Conservation (phyloP, 768 basidiomycete species). For the Calvatia gigantea region DNA sequence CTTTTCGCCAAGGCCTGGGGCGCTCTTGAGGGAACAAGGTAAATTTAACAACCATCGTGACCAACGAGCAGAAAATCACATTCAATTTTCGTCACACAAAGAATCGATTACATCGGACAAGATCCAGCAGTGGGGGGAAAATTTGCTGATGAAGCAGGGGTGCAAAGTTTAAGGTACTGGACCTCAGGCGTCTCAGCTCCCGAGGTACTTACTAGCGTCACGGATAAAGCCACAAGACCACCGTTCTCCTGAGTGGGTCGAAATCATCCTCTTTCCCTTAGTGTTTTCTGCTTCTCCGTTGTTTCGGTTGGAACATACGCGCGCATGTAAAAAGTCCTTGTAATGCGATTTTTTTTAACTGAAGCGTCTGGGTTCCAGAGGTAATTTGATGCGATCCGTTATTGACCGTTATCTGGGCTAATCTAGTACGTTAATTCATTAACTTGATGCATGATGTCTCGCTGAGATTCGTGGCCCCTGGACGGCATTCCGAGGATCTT, state of each 20-base stretch:
- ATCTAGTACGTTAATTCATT: not conserved
- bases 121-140: conserved; percentile 1
- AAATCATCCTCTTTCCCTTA: no score
- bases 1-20: conserved; percentile 4
- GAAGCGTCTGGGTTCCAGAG: not conserved
- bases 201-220: no score
- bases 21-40: conserved; percentile 4
- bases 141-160: no score
- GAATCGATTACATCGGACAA: conserved; percentile 7
- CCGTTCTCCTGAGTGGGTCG: no score
- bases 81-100: not conserved
- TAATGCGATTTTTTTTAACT: no score
- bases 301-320: no score
- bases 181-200: no score
- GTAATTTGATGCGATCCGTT: conserved; percentile 12
- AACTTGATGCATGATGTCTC: not conserved
- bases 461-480: conserved; percentile 1
- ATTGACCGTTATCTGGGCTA: conserved; percentile 4
- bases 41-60: not conserved
- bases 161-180: no score
- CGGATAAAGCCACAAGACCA: no score
- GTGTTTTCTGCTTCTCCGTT: no score
- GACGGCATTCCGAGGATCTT: no score
- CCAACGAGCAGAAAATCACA: not conserved
- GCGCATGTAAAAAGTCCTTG: not conserved